Conservation (phyloP, 768 basidiomycete species). For the Megacollybia marginata region DNA sequence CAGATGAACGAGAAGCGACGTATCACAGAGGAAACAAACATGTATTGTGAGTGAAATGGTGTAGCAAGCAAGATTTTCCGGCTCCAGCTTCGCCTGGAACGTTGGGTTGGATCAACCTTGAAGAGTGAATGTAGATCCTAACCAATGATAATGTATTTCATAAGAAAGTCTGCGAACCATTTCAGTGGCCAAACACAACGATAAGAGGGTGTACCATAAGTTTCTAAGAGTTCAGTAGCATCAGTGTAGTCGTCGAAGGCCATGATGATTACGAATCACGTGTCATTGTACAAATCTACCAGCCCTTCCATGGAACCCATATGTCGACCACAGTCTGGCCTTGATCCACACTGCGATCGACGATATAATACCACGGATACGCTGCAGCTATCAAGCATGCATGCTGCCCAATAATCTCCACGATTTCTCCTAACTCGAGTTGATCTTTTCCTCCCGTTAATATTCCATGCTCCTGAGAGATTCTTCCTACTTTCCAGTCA, state of each 20-base stretch:
- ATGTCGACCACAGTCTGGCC: constrained; percentile 62
- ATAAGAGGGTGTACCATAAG: constrained; percentile 60
- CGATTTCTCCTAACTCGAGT: constrained; percentile 49
- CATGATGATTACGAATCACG: constrained; percentile 29
- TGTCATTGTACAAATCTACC: constrained; percentile 37
- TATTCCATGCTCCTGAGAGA: constrained; percentile 78
- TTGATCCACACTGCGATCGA: constrained; percentile 51
- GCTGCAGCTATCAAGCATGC: constrained; percentile 78
- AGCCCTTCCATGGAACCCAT: constrained; percentile 90
- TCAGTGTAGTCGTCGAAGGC: constrained; percentile 65
- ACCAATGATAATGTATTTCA: constrained; percentile 99
- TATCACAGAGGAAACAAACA: constrained; percentile 47
- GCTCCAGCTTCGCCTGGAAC: constrained; percentile 86
- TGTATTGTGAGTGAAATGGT: constrained; percentile 93
- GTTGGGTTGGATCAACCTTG: neutral
- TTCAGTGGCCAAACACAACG: neutral
- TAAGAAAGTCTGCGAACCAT: constrained; percentile 74
- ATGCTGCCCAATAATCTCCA: constrained; percentile 79
- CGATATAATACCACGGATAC: constrained; percentile 79
- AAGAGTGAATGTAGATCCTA: constrained; percentile 10
- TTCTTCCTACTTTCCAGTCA: constrained; percentile 51
- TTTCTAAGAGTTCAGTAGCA: constrained; percentile 89
- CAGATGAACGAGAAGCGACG: constrained; percentile 4
- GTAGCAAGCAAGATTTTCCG: constrained; percentile 94
- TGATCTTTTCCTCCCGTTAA: constrained; percentile 30